Base-by-base conservation (phyloP, 306 rosid genomes). In the Neltuma alba region DNA sequence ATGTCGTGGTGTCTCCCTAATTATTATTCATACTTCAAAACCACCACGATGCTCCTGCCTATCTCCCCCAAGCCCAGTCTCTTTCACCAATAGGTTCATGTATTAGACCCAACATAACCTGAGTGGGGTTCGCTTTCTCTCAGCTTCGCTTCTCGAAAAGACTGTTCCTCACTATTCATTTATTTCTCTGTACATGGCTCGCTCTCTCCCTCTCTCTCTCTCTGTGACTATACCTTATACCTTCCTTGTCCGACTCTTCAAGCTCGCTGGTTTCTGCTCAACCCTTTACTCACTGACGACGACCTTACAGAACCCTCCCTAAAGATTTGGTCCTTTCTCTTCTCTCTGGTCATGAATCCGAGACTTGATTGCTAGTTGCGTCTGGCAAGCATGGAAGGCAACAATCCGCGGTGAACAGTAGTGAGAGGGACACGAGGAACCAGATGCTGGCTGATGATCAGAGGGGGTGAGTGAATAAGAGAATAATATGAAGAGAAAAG, bases 171-270 rank as follows among this genome's bases (percentile, higher is more conserved):
- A 70, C 3, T 79, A 74, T 80, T 64, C 30, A 23, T 21, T 33
- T 18, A 63, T 33, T 63, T 70, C 83, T 60, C 83, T 60, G 54
- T 66, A 72, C 83, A 79, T 86, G 83, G 85, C 45, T 55, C 28
- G 61, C 48, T 70, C 90, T 50, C 81, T 67, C 76, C 72, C 69
- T 18, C 57, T 16, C 52, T 15, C 3, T 41, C 45, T 44, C 18
- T 3, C 6, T 44, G 1, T 18, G 65, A 58, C 65, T 27, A 27
- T 57, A 25, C 63, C 18, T 57, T 57, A 54, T 23, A 4, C 64
- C 36, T 27, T 58, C 34, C 65, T 58, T 58, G 36, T 58, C 64
- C 65, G 36, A 60, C 21, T 28, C 66, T 14, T 60, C 23, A 37
- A 36, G 41, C 23, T 36, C 47, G 3, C 42, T 10, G 18, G 66